A percentile compares a stretch with the other conserved stretches of the same genome.
Conservation (phyloP, 129 eudicot species). For the Flaveria trinervia region DNA sequence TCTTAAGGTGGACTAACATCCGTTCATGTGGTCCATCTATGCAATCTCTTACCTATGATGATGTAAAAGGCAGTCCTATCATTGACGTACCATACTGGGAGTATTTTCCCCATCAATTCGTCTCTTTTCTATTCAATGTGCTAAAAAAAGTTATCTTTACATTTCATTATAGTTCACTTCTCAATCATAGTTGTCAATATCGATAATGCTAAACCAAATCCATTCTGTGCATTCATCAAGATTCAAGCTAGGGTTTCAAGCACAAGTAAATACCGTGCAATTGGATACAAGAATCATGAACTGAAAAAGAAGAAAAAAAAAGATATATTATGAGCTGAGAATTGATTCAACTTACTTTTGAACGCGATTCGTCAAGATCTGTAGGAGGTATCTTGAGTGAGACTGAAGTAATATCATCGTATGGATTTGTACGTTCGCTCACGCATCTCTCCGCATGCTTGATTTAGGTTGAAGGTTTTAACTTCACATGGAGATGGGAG, state of each 20-base stretch:
- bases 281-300: background rate
- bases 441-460: conserved; percentile 26
- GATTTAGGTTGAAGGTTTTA: background rate
- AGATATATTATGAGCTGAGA: no score
- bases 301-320: background rate
- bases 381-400: conserved; percentile 69
- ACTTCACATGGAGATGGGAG: background rate
- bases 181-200: no score
- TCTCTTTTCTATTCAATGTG: conserved; percentile 12
- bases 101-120: no score
- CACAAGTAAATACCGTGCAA: background rate
- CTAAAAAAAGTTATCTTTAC: background rate
- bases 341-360: conserved; percentile 40
- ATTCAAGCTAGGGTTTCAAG: conserved; percentile 24
- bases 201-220: no score
- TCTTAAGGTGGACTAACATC: conserved; percentile 13
- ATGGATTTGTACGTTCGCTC: conserved; percentile 4
- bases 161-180: background rate
- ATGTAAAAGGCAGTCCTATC: no score
- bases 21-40: background rate
- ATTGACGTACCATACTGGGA: no score
- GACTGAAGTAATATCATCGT: conserved; percentile 73
- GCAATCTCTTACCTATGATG: background rate
- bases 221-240: background rate
- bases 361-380: conserved; percentile 66